Percentiles rank a stretch among this genome's conserved stretches.
Evolutionary conservation across 352 stramenopile genomes (phyloP).

Genomic region (Pythium periplocum): DNA sequence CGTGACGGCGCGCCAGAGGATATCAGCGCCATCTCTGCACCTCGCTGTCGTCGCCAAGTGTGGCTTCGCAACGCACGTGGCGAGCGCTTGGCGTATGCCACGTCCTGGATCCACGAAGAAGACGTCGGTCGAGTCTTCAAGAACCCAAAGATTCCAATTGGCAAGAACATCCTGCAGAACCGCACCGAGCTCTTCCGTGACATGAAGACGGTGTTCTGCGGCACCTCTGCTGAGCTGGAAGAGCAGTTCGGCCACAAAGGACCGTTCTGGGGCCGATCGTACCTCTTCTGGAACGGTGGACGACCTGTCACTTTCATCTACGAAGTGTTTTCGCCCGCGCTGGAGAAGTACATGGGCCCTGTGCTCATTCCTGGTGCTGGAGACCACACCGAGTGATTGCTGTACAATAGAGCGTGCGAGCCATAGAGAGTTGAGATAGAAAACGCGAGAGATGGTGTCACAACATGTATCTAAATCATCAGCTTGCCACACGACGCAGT

Average conservation of each 20-base stretch:
- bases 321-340: slow-evolving; percentile 78
- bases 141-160: slow-evolving; percentile 78
- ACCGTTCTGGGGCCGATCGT: slow-evolving; percentile 81
- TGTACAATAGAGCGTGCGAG: too few relatives aligned
- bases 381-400: too few relatives aligned
- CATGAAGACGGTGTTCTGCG: slow-evolving; percentile 79
- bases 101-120: slow-evolving; percentile 62
- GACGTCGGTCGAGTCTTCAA: slow-evolving; percentile 75
- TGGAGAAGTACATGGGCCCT: slow-evolving; percentile 78
- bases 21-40: slow-evolving; percentile 42
- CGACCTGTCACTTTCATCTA: slow-evolving; percentile 84
- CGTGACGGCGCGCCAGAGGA: slow-evolving; percentile 37
- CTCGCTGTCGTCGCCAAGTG: slow-evolving; percentile 68
- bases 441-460: too few relatives aligned
- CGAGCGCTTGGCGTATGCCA: slow-evolving; percentile 75
- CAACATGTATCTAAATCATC: too few relatives aligned
- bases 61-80: slow-evolving; percentile 66
- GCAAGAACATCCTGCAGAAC: slow-evolving; percentile 77
- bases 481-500: too few relatives aligned
- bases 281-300: slow-evolving; percentile 81
- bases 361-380: slow-evolving; percentile 24
- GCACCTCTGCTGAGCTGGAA: slow-evolving; percentile 45
- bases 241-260: slow-evolving; percentile 54
- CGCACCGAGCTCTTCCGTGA: slow-evolving; percentile 84
- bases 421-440: too few relatives aligned